Base-by-base conservation (phyloP, 228 moss, liverwort and hornwort genomes). In the Sphagnum magellanicum region DNA sequence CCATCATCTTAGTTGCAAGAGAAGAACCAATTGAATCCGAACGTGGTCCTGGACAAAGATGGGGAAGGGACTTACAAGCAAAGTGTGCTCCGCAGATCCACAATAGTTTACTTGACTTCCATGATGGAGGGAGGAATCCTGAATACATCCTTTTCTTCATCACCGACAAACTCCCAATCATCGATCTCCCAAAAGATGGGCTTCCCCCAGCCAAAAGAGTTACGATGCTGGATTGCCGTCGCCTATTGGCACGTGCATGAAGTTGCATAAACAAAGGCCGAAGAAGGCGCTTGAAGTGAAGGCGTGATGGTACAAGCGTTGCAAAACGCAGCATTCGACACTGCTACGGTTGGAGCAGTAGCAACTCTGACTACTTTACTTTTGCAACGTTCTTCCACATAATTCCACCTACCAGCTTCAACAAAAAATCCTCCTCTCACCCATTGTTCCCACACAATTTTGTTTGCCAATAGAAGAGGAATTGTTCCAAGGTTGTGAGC, bases 91-190 rank as follows among this genome's bases (percentile, higher is more conserved):
- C 93, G 91, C 32, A 97, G 84, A 63, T 97, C 93, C 52, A 85
- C 79, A 15, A 91, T 80, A 32, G 97, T 91, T 67, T 97, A 91
- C 59, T 93, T 89, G 6, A 93, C 91, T 79, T 97, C 97, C 61
- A 84, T 78, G 16, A 70, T 69, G 0, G 88, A 81, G 6, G 97
- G 97, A 4, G 81, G 73, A 15, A 87, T 78, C 17, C 97, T 93
- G 70, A 97, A 93, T 4, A 97, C 97, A 68, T 93, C 91, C 60
- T 79, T 74, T 74, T 91, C 96, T 60, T 93, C 88, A 51, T 91
- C 96, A 5, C 93, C 96, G 1, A 88, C 83, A 6, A 93, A 88
- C 81, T 97, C 96, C 96, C 96, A 97, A 6, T 97, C 96, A 50
- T 97, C 89, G 6, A 78, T 12, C 17, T 93, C 96, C 93, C 91